Evolutionary conservation across 495 filamentous ascomycete genomes (phyloP).

Genomic region (Trichoderma orchidacearum): DNA sequence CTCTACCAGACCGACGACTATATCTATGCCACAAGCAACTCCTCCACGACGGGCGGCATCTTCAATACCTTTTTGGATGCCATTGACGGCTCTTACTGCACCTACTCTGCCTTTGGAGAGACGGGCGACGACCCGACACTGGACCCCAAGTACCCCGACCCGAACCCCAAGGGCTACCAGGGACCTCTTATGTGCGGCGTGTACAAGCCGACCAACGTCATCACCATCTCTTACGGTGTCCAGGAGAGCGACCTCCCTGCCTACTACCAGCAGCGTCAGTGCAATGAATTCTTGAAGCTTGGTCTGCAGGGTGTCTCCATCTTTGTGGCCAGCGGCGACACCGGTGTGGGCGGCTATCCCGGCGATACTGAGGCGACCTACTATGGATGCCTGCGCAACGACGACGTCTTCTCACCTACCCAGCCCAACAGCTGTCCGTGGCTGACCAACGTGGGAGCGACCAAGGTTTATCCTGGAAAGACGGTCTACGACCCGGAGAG

Average conservation of each 20-base stretch:
- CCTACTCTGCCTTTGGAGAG: conserved; percentile 25
- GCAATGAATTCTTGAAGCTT: conserved; percentile 41
- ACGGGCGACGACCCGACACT: conserved; percentile 16
- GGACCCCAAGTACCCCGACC: conserved; percentile 36
- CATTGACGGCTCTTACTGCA: conserved; percentile 48
- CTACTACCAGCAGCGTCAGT: conserved; percentile 16
- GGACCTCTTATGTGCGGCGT: conserved; percentile 42
- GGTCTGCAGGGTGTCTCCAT: conserved; percentile 46
- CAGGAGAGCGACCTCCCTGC: conserved; percentile 12
- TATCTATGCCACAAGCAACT: conserved; percentile 19
- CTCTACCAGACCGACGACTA: conserved; percentile 47
- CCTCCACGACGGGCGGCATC: conserved; percentile 21
- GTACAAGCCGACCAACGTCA: conserved; percentile 16
- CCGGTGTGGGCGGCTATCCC: conserved; percentile 38
- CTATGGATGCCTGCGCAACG: neutral
- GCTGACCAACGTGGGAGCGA: conserved; percentile 20
- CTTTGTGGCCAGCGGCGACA: conserved; percentile 43
- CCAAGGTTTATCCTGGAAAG: conserved; percentile 5
- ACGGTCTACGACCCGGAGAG: neutral
- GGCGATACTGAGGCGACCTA: conserved; percentile 8
- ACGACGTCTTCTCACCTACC: neutral
- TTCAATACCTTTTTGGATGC: conserved; percentile 38
- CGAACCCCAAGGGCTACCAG: conserved; percentile 35
- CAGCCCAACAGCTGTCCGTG: conserved; percentile 14
- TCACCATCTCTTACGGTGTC: conserved; percentile 18